phyloP scores from a whole-genome alignment of 2,329 filamentous ascomycete genomes.

The Scolecobasidium constrictum region DNA sequence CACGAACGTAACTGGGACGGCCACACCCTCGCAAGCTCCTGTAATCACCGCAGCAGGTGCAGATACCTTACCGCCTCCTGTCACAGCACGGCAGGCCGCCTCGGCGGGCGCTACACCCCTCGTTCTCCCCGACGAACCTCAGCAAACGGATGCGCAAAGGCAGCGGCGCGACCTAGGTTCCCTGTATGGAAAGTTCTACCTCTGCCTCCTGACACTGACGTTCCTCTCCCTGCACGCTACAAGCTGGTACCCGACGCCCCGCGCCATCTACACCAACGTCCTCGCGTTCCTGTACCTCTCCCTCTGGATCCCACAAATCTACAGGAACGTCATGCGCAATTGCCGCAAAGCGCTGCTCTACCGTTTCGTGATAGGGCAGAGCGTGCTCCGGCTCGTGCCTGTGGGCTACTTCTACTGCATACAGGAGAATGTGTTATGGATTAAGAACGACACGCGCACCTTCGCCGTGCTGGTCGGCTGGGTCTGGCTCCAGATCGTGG shows the following conservation, averaged over 20 bases:
- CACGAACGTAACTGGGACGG: background rate
- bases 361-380: slow-evolving; percentile 83
- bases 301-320: slow-evolving; percentile 86
- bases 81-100: slow-evolving; percentile 31
- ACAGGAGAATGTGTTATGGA: slow-evolving; percentile 70
- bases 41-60: slow-evolving; percentile 20
- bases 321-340: slow-evolving; percentile 81
- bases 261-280: slow-evolving; percentile 46
- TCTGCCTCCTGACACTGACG: slow-evolving; percentile 45
- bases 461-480: slow-evolving; percentile 59
- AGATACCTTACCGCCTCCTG: slow-evolving; percentile 38
- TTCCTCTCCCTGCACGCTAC: slow-evolving; percentile 50
- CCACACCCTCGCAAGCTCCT: slow-evolving; percentile 10
- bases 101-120: slow-evolving; percentile 41
- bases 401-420: slow-evolving; percentile 78
- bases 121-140: slow-evolving; percentile 39
- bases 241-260: slow-evolving; percentile 42
- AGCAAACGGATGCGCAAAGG: slow-evolving; percentile 15
- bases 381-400: slow-evolving; percentile 63
- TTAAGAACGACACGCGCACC: slow-evolving; percentile 53
- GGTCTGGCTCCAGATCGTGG: slow-evolving; percentile 77
- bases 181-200: slow-evolving; percentile 52
- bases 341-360: slow-evolving; percentile 84
- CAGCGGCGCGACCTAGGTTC: slow-evolving; percentile 40
- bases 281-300: slow-evolving; percentile 71